Base-by-base conservation (phyloP, 73 alveolate genomes). In the Paramecium pentaurelia region DNA sequence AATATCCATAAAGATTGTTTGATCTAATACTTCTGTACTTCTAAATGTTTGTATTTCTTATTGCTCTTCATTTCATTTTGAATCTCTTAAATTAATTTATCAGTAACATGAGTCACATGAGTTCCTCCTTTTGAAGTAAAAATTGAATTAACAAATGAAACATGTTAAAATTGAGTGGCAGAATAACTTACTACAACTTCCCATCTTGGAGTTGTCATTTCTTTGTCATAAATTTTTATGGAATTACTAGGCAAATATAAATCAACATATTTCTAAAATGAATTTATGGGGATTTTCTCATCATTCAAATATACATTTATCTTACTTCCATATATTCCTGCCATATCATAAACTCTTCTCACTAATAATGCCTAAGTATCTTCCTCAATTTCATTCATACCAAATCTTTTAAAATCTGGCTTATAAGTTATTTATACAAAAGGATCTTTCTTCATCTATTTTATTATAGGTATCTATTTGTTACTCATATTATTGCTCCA, bases 71-170 rank as follows among this genome's bases (percentile, higher is more conserved):
- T 59, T 75, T 88, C 87, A 92, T 92, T 97, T 68, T 90, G 59
- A 44, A 95, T 92, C 8, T 94, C 97, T 86, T 92, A 94, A 14
- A 96, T 96, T 9, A 98, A 95, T 95, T 98, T 97, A 92, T 98
- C 99, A n/a, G 99, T 92, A 9, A 97, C 99, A 93, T 96, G 96
- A 70, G 95, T 96, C 9, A 96, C 99, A 91, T 98, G 99, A 27
- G 99, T 97, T n/a, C 99, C 99, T 2, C 99, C 99, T 90, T 97
- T 96, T 58, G 96, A 91, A 30, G 99, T 98, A 36, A 97, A 93
- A 59, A 98, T 98, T 45, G 97, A 86, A 94, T 98, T 98, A 28
- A 98, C 99, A 93, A 98, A 98, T 87, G 99, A 97, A 45, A 98
- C 99, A 60, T 87, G 45, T 28, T 59, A 34, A 68, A 98, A 98